phyloP scores from a whole-genome alignment of 352 stramenopile genomes.

The Phytophthora sp. region DNA sequence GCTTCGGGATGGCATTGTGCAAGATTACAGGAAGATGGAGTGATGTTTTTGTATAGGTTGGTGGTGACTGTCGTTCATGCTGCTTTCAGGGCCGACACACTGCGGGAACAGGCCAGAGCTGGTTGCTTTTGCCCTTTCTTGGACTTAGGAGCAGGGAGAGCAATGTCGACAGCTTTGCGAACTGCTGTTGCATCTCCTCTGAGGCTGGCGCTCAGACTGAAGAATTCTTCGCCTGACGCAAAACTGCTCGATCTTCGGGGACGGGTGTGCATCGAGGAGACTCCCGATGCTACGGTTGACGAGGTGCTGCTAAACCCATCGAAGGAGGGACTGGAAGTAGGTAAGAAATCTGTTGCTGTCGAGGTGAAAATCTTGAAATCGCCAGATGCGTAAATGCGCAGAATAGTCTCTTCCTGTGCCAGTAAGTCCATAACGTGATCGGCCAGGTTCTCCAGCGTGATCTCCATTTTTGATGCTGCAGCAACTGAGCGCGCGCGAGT shows the following conservation, averaged over 20 bases:
- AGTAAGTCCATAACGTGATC: constrained; percentile 70
- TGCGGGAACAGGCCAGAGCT: constrained; percentile 8
- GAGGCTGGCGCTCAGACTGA: constrained; percentile 20
- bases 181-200: constrained; percentile 8
- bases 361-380: constrained; percentile 71
- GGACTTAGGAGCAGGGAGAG: background rate
- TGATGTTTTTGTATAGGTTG: background rate
- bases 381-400: constrained; percentile 64
- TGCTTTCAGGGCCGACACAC: constrained; percentile 26
- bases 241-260: constrained; percentile 47
- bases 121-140: constrained; percentile 14
- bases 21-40: constrained; percentile 19
- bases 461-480: constrained; percentile 51
- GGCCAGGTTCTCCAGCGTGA: constrained; percentile 64
- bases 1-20: background rate
- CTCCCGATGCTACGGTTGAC: constrained; percentile 14
- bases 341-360: constrained; percentile 28
- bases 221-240: constrained; percentile 42
- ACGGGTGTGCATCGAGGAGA: constrained; percentile 26
- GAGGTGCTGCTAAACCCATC: constrained; percentile 42
- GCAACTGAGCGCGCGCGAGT: constrained; percentile 44
- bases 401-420: constrained; percentile 57
- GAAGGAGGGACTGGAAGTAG: constrained; percentile 23
- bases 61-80: constrained; percentile 17
- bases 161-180: constrained; percentile 18